Evolutionary conservation across 2,329 filamentous ascomycete species (phyloP).

Genomic region (Aspergillus transmontanensis): DNA sequence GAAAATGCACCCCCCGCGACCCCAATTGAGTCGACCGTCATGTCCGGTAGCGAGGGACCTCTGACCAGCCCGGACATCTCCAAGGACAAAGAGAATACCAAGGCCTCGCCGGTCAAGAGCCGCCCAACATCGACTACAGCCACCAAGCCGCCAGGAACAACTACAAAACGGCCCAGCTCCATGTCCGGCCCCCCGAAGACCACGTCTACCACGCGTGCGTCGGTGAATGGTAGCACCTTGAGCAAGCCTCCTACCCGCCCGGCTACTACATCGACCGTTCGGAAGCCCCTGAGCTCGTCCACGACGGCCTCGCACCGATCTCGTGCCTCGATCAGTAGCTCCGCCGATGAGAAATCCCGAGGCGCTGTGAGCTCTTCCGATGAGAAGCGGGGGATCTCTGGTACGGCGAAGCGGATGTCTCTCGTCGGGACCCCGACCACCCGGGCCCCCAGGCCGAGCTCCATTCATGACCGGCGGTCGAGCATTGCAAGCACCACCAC

Average conservation of each 20-base stretch:
- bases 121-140: conserved; percentile 25
- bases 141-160: conserved; percentile 38
- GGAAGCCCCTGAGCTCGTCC: conserved; percentile 40
- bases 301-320: conserved; percentile 43
- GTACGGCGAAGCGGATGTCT: conserved; percentile 49
- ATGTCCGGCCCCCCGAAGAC: conserved; percentile 33
- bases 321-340: conserved; percentile 46
- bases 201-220: conserved; percentile 30
- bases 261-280: conserved; percentile 32
- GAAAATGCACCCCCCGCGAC: conserved; percentile 38
- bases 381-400: conserved; percentile 46
- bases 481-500: conserved; percentile 40
- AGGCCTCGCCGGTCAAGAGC: conserved; percentile 37
- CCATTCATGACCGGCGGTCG: conserved; percentile 40
- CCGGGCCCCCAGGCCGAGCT: conserved; percentile 36
- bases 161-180: conserved; percentile 40
- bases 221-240: conserved; percentile 40
- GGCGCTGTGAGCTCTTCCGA: conserved; percentile 48
- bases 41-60: conserved; percentile 38
- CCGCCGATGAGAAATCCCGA: conserved; percentile 45
- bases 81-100: conserved; percentile 37
- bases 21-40: conserved; percentile 34
- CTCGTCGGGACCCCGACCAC: conserved; percentile 42
- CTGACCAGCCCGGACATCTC: conserved; percentile 38
- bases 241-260: conserved; percentile 50